These are phyloP conservation scores for Phyllosticta ampelicida DNA, from an alignment of 2,329 filamentous ascomycete species.

Conservation along the genomic window DNA sequence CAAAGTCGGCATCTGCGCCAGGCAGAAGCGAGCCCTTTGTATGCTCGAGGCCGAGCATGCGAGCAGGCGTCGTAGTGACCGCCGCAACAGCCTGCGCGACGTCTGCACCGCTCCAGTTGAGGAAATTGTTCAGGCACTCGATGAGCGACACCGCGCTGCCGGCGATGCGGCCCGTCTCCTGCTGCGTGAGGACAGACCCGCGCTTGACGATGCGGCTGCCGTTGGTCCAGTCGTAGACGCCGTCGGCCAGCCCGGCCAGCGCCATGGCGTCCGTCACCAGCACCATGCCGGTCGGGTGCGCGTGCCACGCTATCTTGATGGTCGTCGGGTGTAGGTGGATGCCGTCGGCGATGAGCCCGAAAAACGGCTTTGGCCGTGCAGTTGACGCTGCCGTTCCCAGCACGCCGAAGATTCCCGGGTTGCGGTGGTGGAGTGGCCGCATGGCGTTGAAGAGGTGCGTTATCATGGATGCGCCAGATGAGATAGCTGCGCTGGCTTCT, in stretches of 20 bases:
- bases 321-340: conserved; percentile 83
- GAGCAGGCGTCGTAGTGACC: conserved; percentile 66
- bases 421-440: conserved; percentile 79
- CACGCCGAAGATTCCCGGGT: conserved; percentile 82
- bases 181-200: conserved; percentile 60
- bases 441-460: conserved; percentile 94
- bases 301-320: conserved; percentile 79
- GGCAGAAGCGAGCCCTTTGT: conserved; percentile 50
- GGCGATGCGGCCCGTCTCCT: conserved; percentile 53
- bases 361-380: conserved; percentile 52
- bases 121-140: conserved; percentile 73
- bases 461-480: conserved; percentile 74
- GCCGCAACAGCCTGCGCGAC: conserved; percentile 59
- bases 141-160: conserved; percentile 60
- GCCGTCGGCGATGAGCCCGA: conserved; percentile 82
- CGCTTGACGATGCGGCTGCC: conserved; percentile 56
- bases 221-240: conserved; percentile 78
- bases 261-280: conserved; percentile 91
- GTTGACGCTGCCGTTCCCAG: conserved; percentile 43
- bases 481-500: conserved; percentile 59
- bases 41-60: conserved; percentile 58
- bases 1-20: conserved; percentile 44
- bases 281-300: conserved; percentile 74
- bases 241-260: conserved; percentile 72
- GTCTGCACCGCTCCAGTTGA: conserved; percentile 59